Evolutionary conservation across 2,329 filamentous ascomycete genomes (phyloP).

Genomic region (Lasiodiplodia sp.): DNA sequence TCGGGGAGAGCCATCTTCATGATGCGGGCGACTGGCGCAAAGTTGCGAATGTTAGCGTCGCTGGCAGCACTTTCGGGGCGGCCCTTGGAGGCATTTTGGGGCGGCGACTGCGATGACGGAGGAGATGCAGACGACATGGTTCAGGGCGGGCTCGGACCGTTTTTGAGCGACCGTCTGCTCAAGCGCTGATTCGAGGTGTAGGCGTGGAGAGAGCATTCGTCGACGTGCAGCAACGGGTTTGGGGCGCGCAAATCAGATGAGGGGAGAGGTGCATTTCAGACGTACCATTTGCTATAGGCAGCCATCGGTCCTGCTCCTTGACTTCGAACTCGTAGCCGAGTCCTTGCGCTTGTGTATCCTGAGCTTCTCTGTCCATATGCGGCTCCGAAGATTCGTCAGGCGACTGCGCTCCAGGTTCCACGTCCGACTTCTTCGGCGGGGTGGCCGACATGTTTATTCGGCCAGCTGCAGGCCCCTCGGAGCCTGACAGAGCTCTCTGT

Average conservation of each 20-base stretch:
- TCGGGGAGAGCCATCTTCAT: conserved; percentile 98
- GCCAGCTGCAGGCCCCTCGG: conserved; percentile 55
- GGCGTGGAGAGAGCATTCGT: conserved; percentile 54
- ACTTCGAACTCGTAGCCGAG: conserved; percentile 94
- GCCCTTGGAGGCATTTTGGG: conserved; percentile 39
- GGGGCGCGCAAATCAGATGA: conserved; percentile 48
- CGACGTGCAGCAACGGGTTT: conserved; percentile 45
- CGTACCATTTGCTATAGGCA: conserved; percentile 99
- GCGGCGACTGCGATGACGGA: conserved; percentile 46
- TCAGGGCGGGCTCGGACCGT: conserved; percentile 49
- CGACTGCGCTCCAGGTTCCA: conserved; percentile 91
- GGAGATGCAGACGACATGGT: conserved; percentile 56
- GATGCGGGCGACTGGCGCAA: conserved; percentile 95
- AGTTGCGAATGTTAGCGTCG: conserved; percentile 94
- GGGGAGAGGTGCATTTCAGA: conserved; percentile 51
- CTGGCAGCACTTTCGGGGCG: conserved; percentile 54
- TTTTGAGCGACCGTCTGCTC: conserved; percentile 34
- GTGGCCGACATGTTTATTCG: conserved; percentile 94
- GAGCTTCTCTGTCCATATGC: conserved; percentile 85
- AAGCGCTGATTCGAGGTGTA: conserved; percentile 55
- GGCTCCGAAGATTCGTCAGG: conserved; percentile 82
- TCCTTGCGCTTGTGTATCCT: conserved; percentile 77
- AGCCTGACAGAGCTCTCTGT: conserved; percentile 49
- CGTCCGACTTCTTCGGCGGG: conserved; percentile 84
- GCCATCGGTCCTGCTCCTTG: conserved; percentile 99